phyloP scores from a whole-genome alignment of 2,329 filamentous ascomycete species.

The Sporothrix globosa region DNA sequence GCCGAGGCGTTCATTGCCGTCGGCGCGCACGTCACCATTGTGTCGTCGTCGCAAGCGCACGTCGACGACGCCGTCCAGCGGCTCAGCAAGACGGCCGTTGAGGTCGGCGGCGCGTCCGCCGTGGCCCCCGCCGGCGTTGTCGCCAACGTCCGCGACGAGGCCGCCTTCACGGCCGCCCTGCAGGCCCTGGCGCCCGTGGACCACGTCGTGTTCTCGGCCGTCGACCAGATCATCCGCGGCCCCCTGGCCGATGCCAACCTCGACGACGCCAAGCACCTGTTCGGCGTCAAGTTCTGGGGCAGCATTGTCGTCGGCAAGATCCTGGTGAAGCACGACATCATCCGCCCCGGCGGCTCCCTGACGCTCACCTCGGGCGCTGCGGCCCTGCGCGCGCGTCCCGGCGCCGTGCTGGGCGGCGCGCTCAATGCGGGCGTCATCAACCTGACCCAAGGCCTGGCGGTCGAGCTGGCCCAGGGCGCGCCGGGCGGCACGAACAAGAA shows the following conservation, averaged over 20 bases:
- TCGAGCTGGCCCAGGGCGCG: conserved; percentile 37
- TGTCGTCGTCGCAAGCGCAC: conserved; percentile 43
- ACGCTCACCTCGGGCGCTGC: conserved; percentile 46
- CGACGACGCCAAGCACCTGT: conserved; percentile 43
- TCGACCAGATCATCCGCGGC: conserved; percentile 47
- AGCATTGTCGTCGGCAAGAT: conserved; percentile 45
- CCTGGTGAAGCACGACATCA: conserved; percentile 44
- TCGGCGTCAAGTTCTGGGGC: conserved; percentile 49
- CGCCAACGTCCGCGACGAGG: conserved; percentile 45
- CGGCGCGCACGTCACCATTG: conserved; percentile 44
- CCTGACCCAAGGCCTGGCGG: conserved; percentile 40
- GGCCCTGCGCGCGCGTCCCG: conserved; percentile 42
- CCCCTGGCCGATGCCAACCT: conserved; percentile 43
- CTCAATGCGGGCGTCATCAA: conserved; percentile 42
- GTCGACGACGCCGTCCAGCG: conserved; percentile 43
- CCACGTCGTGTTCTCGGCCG: conserved; percentile 46
- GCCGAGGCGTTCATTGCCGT: conserved; percentile 45
- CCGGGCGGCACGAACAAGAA: conserved; percentile 34
- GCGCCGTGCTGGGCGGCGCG: conserved; percentile 43
- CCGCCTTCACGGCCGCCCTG: conserved; percentile 42
- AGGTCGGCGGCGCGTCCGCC: conserved; percentile 13
- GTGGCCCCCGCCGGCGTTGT: conserved; percentile 40
- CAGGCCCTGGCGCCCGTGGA: conserved; percentile 44
- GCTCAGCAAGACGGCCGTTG: conserved; percentile 35
- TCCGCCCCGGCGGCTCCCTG: conserved; percentile 45